These are phyloP conservation scores for Solanum sejunctum DNA, from an alignment of 257 asterid genomes.

Conservation along the genomic window DNA sequence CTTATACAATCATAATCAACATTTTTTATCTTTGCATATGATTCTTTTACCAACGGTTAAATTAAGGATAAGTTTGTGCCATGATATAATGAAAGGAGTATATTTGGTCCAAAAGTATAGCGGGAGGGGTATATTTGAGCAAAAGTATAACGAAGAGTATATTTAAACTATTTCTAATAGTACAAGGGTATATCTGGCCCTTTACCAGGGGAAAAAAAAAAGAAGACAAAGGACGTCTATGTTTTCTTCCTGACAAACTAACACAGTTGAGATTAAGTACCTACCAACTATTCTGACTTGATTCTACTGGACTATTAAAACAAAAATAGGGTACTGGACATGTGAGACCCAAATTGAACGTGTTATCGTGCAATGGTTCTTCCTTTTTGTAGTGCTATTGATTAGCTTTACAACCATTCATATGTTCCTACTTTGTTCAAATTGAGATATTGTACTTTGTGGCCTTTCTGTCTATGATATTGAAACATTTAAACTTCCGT, in stretches of 20 bases:
- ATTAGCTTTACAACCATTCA: not conserved
- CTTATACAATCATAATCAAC: no score
- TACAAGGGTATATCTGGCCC: no score
- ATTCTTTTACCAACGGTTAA: no score
- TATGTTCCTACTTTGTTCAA: not conserved
- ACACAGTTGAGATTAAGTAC: not conserved
- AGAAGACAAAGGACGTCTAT: not conserved
- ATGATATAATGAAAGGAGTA: no score
- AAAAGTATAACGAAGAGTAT: no score
- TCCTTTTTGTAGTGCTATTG: not conserved
- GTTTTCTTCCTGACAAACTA: not conserved
- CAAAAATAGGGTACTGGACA: not conserved
- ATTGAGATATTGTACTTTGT: not conserved
- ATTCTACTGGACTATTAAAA: not conserved
- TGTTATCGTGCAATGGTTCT: not conserved
- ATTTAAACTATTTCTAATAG: no score
- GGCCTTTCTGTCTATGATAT: not conserved
- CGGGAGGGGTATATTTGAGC: no score
- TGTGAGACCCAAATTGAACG: not conserved
- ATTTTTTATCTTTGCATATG: no score
- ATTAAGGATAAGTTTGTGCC: no score
- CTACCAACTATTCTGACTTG: not conserved
- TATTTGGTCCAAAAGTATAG: no score
- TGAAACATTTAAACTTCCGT: not conserved
- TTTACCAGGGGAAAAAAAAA: no score